Evolutionary conservation across 2,329 filamentous ascomycete species (phyloP), one percentile per base, ranked within the genome.

Genomic region (Teratosphaeria zuluensis): DNA sequence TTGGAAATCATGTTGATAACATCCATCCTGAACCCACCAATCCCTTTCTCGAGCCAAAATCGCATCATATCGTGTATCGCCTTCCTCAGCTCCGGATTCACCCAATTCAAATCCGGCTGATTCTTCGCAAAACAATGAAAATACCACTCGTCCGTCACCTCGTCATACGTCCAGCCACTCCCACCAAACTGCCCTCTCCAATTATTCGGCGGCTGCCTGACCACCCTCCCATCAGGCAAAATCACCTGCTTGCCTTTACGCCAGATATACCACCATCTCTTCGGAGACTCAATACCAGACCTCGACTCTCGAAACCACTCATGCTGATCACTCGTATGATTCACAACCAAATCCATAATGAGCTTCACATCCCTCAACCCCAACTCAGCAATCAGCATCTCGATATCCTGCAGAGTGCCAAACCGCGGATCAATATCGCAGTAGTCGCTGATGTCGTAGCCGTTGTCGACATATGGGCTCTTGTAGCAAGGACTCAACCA

Each of bases 81-180:
- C 53, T 81, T 75, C 11, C 88, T 80, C 0, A 86, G 81, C n/a
- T 81, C 82, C 0, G 80, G 78, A 58, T 87, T 89, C 67, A 92
- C 88, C 88, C 89, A 94, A 73, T 94, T 94, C 16, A 94, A 78
- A 65, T 94, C 90, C 0, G 90, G 89, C 70, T 92, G 89, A 65
- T 90, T 85, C 5, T 81, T 81, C 8, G 86, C 85, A 71, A 90
- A 95, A 11, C 94, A 79, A 62, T 88, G 85, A 0, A 92, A 81
- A 66, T 90, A 92, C 70, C 89, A 92, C 73, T 92, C 87, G 57
- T 80, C 78, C 0, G 87, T 90, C 16, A 73, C 69, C 64, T 89
- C 85, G 67, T 92, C 88, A 78, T 84, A 92, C 61, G 84, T 76
- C 87, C 87, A 90, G 0, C 80, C 78, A 56, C 77, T 82, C 7